These are phyloP conservation scores for Aspergillus puulaauensis DNA, from an alignment of 2,329 filamentous ascomycete genomes.

Conservation along the genomic window DNA sequence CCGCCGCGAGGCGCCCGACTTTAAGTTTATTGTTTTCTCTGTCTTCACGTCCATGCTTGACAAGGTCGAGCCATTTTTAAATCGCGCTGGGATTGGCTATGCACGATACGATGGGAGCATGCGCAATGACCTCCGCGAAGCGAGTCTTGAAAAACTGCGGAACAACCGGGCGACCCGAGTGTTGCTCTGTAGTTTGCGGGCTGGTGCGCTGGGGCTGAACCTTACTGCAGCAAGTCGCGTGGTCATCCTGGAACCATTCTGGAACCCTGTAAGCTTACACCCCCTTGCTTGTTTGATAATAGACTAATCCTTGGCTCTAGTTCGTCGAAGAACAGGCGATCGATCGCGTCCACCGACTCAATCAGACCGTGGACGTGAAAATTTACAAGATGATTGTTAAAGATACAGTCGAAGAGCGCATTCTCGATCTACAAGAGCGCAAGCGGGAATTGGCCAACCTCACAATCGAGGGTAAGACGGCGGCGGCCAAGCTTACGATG, in stretches of 20 bases:
- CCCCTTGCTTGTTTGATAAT: slow-evolving; percentile 12
- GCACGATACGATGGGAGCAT: slow-evolving; percentile 94
- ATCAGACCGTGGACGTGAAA: slow-evolving; percentile 89
- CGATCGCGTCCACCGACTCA: slow-evolving; percentile 96
- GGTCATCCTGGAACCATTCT: slow-evolving; percentile 95
- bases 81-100: slow-evolving; percentile 70
- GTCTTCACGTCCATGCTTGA: slow-evolving; percentile 99
- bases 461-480: slow-evolving; percentile 78
- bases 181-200: slow-evolving; percentile 89
- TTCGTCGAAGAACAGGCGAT: slow-evolving; percentile 99
- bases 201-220: slow-evolving; percentile 89
- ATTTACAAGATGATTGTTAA: slow-evolving; percentile 92
- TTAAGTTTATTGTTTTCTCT: slow-evolving; percentile 98
- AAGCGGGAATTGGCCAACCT: slow-evolving; percentile 90
- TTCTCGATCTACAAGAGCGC: slow-evolving; percentile 89
- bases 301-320: slow-evolving; percentile 39
- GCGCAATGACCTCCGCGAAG: slow-evolving; percentile 89
- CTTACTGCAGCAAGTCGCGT: slow-evolving; percentile 91
- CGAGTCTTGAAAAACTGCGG: slow-evolving; percentile 73
- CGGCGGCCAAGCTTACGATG: slow-evolving; percentile 81
- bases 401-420: slow-evolving; percentile 86
- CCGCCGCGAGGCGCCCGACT: slow-evolving; percentile 70
- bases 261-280: slow-evolving; percentile 73
- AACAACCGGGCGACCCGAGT: slow-evolving; percentile 74
- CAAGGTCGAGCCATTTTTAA: slow-evolving; percentile 88